Evolutionary conservation across 306 rosid genomes (phyloP), one percentile per base, ranked within the genome.

Genomic region (Lotus japonicus): DNA sequence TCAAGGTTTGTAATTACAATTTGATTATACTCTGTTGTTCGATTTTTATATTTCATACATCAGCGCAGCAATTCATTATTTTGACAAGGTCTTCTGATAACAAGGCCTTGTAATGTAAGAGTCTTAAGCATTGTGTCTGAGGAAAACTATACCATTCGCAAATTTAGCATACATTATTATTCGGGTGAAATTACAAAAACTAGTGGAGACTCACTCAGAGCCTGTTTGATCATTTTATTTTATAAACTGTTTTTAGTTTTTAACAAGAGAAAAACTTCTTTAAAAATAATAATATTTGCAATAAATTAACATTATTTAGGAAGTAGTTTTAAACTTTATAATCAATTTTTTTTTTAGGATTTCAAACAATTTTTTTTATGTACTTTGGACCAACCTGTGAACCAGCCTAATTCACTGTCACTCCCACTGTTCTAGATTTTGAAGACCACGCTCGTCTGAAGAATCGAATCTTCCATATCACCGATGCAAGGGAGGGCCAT

Each of bases 391-490:
- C 17, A 17, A 4, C 35, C 26, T 10, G 53, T 5, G 9, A 10
- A 18, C 60, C 54, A 46, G n/a, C n/a, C n/a, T n/a, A n/a, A n/a
- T n/a, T n/a, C n/a, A 3, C 28, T 46, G 52, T 33, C 12, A 56
- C 56, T 56, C 57, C 60, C 85, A 74, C 58, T 77, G 43, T 73
- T 68, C 67, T 72, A 64, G 76, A 70, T 71, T 58, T 73, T 58
- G 80, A 85, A 59, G 79, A 55, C 75, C 71, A 71, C 69, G 66
- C 79, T 73, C 58, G 72, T 82, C 77, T 84, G 85, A 82, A 84
- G 86, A 80, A 79, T 77, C 74, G 89, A 80, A 84, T 86, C 89
- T 84, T 82, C 82, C 80, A 54, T 64, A 71, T 82, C 81, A 80
- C 84, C 80, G 73, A 49, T 79, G 56, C 54, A 57, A 42, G 18